Evolutionary conservation across 192 early-diverging fungal species (phyloP), one percentile per base, ranked within the genome.

Genomic region (Coemansia sp.): DNA sequence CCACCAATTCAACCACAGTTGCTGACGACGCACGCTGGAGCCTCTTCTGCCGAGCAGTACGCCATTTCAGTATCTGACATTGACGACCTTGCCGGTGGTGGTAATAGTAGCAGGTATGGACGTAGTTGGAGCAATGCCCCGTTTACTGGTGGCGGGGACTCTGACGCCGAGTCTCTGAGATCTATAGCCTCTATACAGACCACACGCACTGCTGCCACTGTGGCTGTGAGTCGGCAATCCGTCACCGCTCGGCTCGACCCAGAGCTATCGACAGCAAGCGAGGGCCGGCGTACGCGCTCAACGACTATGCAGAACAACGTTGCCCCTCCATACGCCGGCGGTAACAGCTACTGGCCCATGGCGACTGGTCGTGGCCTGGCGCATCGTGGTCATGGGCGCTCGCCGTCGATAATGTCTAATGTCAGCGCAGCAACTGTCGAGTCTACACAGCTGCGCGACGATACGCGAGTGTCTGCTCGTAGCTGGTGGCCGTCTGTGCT

Each of bases 181-280:
- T 82, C 79, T 12, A 64, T 76, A 42, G 68, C 74, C 27, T 82
- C 79, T 0, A 71, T 82, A 58, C 74, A 60, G 19, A 76, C 74
- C 5, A 68, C 79, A 32, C 70, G 71, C 0, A 82, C 79, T 9
- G 65, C 79, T 10, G 73, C 75, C 0, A 57, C 75, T 7, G 66
- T 70, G 2, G 70, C 42, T 6, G 59, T 80, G 38, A 69, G 19
- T 37, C 70, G 76, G 8, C 55, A 53, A 15, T 27, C 64, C 0
- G 74, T 48, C 4, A 34, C 38, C 7, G 42, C 62, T 11, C 60
- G 69, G 1, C 21, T 61, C 3, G 53, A 62, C 2, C 39, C 57
- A 3, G 36, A 39, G 31, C 67, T 41, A 27, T 66, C 50, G 10
- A 29, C 51, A 12, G 51, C 51, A 14, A 29, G 51, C 51, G 51